phyloP scores from a whole-genome alignment of 2,329 filamentous ascomycete genomes.

The Bipolaris victoriae region DNA sequence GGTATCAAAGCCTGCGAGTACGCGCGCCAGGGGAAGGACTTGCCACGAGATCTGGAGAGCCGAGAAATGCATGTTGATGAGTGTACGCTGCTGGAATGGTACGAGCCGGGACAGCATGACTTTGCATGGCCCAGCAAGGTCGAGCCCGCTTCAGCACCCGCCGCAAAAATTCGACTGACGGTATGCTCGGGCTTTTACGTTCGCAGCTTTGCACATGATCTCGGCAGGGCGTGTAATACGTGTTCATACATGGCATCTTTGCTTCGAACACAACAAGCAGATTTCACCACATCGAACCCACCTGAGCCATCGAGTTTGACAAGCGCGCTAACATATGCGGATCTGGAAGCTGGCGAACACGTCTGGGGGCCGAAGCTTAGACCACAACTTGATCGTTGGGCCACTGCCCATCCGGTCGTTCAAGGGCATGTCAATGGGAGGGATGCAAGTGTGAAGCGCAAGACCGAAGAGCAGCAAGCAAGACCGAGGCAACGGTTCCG shows the following conservation, averaged over 20 bases:
- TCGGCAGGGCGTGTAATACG: conserved; percentile 33
- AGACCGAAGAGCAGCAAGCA: conserved; percentile 15
- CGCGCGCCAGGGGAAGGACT: conserved; percentile 28
- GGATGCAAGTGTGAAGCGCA: conserved; percentile 21
- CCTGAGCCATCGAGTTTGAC: conserved; percentile 8
- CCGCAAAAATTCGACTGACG: conserved; percentile 29
- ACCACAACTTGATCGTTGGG: conserved; percentile 32
- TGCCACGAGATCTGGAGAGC: conserved; percentile 35
- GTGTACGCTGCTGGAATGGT: conserved; percentile 37
- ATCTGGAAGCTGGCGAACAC: conserved; percentile 32
- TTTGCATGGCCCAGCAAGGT: conserved; percentile 21
- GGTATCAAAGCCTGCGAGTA: conserved; percentile 42
- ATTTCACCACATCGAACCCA: conserved; percentile 20
- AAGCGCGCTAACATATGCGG: conserved; percentile 28
- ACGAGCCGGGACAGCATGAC: conserved; percentile 24
- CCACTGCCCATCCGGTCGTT: conserved; percentile 24
- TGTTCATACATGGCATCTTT: conserved; percentile 35
- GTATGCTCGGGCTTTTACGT: conserved; percentile 44
- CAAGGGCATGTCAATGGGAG: conserved; percentile 30
- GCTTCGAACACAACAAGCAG: conserved; percentile 34
- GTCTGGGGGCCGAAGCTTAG: conserved; percentile 30
- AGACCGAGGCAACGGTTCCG: conserved; percentile 36
- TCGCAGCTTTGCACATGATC: conserved; percentile 42
- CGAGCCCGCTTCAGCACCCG: conserved; percentile 22
- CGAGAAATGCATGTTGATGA: conserved; percentile 38